Evolutionary conservation across 2,329 filamentous ascomycete genomes (phyloP), one percentile per base, ranked within the genome.

Genomic region (Cordyceps cicadae): DNA sequence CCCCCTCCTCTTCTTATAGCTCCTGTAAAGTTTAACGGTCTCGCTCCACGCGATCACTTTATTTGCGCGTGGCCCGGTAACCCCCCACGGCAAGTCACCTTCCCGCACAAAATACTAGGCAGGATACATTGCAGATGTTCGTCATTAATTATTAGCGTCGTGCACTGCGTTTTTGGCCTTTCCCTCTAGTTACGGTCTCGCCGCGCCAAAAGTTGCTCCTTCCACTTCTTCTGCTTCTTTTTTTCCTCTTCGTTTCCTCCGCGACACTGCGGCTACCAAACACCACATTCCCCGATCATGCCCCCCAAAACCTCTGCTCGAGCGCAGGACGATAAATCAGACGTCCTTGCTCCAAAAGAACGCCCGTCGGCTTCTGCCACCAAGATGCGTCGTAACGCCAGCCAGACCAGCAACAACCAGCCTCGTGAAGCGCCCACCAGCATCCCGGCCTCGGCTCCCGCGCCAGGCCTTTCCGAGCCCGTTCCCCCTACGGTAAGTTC

Each of bases 381-480:
- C 62, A 85, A 85, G 70, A 77, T 83, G 72, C 81, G 81, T 58
- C 78, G 82, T 43, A 78, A 78, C 17, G 81, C 77, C 60, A 83
- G 79, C 70, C 79, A 79, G 60, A 76, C 76, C 14, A 80, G 78
- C 48, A 75, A 77, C 19, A 77, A 72, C 37, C 71, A 79, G 45
- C 69, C 76, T 56, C 76, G 76, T 67, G 79, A 82, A 53, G 74
- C 72, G 51, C 41, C 50, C 15, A 72, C 72, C 63, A 78, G 72
- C 63, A 77, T 72, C 54, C 67, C 71, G 14, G 70, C 72, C 26
- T 71, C 72, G 46, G 67, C 70, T 48, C 69, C 72, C 17, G 62
- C 71, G 29, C 68, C 67, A 54, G 67, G 66, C 49, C 59, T 68
- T 46, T 64, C 63, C 51, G 73, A 75, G 54, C 59, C 70, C 15